Base-by-base conservation (phyloP, 768 basidiomycete genomes). In the Gyrodon lividus region DNA sequence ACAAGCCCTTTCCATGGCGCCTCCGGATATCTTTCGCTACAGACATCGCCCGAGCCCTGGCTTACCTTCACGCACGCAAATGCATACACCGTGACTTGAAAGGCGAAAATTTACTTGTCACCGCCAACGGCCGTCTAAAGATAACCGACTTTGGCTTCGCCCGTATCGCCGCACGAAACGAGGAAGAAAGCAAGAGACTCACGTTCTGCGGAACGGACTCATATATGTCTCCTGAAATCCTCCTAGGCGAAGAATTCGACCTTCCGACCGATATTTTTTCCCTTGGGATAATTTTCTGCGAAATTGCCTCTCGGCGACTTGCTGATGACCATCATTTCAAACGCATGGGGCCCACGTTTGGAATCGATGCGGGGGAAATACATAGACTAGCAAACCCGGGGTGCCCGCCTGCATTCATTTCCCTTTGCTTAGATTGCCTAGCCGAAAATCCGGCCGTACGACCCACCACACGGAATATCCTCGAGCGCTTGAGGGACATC, bases 111-210 rank as follows among this genome's bases (percentile, higher is more conserved):
- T 78, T 98, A 23, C 82, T 98, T n/a, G 86, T 98, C 19, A 98
- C 95, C 0, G 73, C 86, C 33, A 99, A 99, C 62, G 91, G 92
- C 19, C 84, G 96, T 39, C 78, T 98, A 63, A 99, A 98, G 74
- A 87, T 98, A 60, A 97, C 95, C n/a, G 96, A 99, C 65, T 99
- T 99, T 70, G 96, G 96, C 1, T 96, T 98, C 60, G 93, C 94
- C 4, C 81, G 96, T 31, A 97, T 98, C 61, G 92, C 92, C 0
- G 93, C 93, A 0, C 81, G 89, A 37, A 96, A 91, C 61, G 90
- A 85, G 51, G 94, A 95, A 57, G 96, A 98, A 72, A 80, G 77
- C 47, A 89, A 87, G 63, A 80, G 89, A 4, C 78, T 92, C 39
- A 92, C 90, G 0, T 92, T 92, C 69, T 89, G 86, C 54, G 89